Evolutionary conservation across 2,329 filamentous ascomycete genomes (phyloP), one percentile per base, ranked within the genome.

Genomic region (Zarea fungicola): DNA sequence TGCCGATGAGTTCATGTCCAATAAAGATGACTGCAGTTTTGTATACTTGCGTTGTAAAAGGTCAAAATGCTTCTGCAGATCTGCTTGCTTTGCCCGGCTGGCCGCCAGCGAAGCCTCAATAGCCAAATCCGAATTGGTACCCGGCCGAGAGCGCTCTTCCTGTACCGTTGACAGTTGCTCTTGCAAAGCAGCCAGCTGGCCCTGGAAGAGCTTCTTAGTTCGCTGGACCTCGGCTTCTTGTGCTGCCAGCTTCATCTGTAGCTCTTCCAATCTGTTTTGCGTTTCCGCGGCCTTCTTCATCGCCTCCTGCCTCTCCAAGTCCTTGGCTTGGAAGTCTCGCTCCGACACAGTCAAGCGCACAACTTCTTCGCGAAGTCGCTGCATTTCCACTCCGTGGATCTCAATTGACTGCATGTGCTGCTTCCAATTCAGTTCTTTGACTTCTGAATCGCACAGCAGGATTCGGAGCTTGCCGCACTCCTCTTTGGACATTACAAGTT

Each of bases 371-470:
- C 76, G 77, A 14, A 89, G 68, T 28, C 73, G 69, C 51, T 81
- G 76, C 40, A 86, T 67, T 56, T 87, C 81, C 42, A 76, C 74
- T 3, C 79, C 70, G 44, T 80, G 78, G 14, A 78, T 74, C 58
- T 86, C 78, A 28, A 84, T 74, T 10, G 80, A 77, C 56, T 83
- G 76, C 55, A 84, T 71, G 48, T 81, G 78, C 58, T 89, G 84
- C 52, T 80, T 75, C 49, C 78, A 75, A 47, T 75, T 75, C 26
- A 85, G 65, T 58, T 88, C 85, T 51, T 81, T 80, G 6, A 83
- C 80, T 64, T 93, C 87, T 1, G 78, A 80, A 26, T 81, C 78
- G 31, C 84, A 81, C 0, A 92, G 74, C 5, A 89, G 70, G 54
- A 76, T 74, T 41, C 80, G 78, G 16, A 93, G 70, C 50, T 82